Evolutionary conservation across 768 basidiomycete species (phyloP).

Genomic region (Daedaleopsis nitida): DNA sequence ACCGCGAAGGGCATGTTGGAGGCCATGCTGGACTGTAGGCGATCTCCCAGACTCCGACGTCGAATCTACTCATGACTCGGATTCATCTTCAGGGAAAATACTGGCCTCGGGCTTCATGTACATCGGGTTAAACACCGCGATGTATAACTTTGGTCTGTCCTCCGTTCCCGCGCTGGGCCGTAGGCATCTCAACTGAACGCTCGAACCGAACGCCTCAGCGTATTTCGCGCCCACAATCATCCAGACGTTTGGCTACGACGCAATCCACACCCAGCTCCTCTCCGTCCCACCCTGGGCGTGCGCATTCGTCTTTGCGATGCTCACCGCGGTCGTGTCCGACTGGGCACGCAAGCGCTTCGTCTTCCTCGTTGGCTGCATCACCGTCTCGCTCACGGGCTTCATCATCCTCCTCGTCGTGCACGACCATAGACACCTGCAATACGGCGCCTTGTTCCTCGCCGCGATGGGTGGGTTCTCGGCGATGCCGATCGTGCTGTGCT

Average conservation of each 20-base stretch:
- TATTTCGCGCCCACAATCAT: constrained; percentile 29
- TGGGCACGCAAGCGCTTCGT: constrained; percentile 22
- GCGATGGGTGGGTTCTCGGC: constrained; percentile 26
- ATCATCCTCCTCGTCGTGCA: constrained; percentile 25
- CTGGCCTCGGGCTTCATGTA: constrained; percentile 34
- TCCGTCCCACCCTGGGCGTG: constrained; percentile 33
- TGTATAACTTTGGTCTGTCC: constrained; percentile 30
- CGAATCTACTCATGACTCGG: background rate
- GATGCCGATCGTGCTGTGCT: constrained; percentile 27
- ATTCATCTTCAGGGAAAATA: constrained; percentile 23
- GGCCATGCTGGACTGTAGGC: constrained; percentile 31
- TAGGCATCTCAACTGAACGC: background rate
- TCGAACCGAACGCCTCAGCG: constrained; percentile 3
- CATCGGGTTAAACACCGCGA: constrained; percentile 31
- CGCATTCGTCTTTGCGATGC: constrained; percentile 27
- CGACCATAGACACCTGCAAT: constrained; percentile 24
- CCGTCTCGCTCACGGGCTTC: constrained; percentile 24
- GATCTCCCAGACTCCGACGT: background rate
- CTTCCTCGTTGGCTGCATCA: constrained; percentile 22
- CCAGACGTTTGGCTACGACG: constrained; percentile 25
- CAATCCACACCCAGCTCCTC: constrained; percentile 30
- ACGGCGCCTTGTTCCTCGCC: constrained; percentile 25
- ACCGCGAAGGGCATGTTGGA: constrained; percentile 22
- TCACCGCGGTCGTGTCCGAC: constrained; percentile 24
- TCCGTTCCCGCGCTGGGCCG: background rate